These are phyloP conservation scores for Thraustotheca clavata DNA, from an alignment of 352 stramenopile species.

Conservation along the genomic window DNA sequence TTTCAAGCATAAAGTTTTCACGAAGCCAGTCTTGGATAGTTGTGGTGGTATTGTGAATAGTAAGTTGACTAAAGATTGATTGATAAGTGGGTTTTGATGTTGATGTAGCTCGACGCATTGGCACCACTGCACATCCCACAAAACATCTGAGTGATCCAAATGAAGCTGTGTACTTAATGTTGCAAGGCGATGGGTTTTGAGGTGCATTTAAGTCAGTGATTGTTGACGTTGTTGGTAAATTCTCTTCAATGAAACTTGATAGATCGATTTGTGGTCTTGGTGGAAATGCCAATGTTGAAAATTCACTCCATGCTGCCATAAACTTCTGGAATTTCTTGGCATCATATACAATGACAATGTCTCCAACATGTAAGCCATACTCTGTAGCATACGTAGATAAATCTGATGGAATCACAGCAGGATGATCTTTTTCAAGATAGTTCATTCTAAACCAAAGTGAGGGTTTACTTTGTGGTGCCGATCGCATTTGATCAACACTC, in stretches of 20 bases:
- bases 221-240: neutral
- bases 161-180: constrained; percentile 7
- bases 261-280: neutral
- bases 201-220: neutral
- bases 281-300: neutral
- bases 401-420: constrained; percentile 31
- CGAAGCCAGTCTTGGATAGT: constrained; percentile 14
- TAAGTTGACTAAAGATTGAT: constrained; percentile 20
- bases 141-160: constrained; percentile 1
- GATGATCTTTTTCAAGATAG: constrained; percentile 56
- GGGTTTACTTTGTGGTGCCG: constrained; percentile 16
- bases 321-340: neutral
- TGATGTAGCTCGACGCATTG: constrained; percentile 3
- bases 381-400: neutral
- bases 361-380: constrained; percentile 10
- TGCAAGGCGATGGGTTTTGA: neutral
- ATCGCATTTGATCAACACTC: constrained; percentile 34
- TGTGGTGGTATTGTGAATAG: constrained; percentile 11
- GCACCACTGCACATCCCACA: neutral
- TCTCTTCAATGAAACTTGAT: neutral
- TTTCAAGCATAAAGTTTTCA: constrained; percentile 7
- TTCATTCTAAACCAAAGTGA: constrained; percentile 55
- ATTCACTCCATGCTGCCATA: neutral
- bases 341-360: constrained; percentile 15
- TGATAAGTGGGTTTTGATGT: neutral